Conservation (phyloP, 1,139 yeast species). For the Candida sanyaensis region DNA sequence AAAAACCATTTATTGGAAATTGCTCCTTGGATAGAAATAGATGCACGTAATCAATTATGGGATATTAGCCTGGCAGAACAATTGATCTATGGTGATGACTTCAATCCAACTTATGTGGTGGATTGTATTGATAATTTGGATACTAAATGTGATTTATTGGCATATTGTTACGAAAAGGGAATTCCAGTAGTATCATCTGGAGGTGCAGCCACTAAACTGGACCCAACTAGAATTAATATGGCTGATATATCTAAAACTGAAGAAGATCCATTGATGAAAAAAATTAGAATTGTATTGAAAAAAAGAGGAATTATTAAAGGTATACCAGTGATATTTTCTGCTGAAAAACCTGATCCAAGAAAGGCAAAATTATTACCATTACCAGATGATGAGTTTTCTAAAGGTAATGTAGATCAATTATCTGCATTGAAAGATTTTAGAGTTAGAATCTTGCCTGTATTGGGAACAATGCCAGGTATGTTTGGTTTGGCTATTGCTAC, state of each 20-base stretch:
- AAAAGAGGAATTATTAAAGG: conserved; percentile 73
- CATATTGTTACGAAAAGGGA: conserved; percentile 61
- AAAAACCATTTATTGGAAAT: conserved; percentile 61
- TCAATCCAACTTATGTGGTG: conserved; percentile 70
- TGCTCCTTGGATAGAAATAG: conserved; percentile 91
- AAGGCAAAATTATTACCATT: conserved; percentile 86
- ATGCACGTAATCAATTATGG: conserved; percentile 79
- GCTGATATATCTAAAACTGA: conserved; percentile 59
- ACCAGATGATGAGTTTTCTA: conserved; percentile 73
- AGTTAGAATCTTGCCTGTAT: conserved; percentile 89
- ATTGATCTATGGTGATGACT: conserved; percentile 54
- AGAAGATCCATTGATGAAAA: conserved; percentile 91
- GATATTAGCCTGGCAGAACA: conserved; percentile 62
- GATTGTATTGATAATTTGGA: conserved; percentile 97
- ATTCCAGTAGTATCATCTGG: conserved; percentile 81
- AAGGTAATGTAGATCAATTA: conserved; percentile 84
- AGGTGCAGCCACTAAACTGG: conserved; percentile 86
- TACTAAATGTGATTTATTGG: conserved; percentile 86
- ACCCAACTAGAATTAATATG: conserved; percentile 48
- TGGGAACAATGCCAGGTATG: conserved; percentile 96
- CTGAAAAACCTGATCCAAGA: conserved; percentile 95
- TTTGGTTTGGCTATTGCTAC: conserved; percentile 92
- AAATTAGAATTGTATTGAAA: conserved; percentile 81
- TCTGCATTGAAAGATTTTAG: conserved; percentile 88
- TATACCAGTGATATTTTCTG: conserved; percentile 86